These are phyloP conservation scores for Diaporthe ilicicola DNA, from an alignment of 2,329 filamentous ascomycete species.

Conservation along the genomic window DNA sequence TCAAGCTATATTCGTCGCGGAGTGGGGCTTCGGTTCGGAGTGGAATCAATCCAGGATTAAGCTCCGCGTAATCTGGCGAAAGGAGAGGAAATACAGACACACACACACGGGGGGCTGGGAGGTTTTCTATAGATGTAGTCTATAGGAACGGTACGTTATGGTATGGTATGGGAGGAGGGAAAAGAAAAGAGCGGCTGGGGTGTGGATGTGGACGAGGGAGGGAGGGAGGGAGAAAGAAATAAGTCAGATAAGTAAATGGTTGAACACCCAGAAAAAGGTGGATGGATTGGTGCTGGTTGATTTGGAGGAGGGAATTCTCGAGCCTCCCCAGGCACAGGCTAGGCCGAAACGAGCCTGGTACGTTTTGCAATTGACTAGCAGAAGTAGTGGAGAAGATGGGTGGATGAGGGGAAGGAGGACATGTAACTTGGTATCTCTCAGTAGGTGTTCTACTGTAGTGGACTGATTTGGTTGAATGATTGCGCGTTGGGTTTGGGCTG, in stretches of 20 bases:
- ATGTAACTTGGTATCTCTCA: background rate
- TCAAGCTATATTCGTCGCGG: background rate
- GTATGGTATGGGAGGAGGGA: background rate
- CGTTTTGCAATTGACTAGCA: slow-evolving; percentile 14
- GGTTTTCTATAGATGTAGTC: background rate
- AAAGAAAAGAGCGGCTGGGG: background rate
- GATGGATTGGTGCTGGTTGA: background rate
- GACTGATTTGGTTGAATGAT: background rate
- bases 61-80: slow-evolving; percentile 18
- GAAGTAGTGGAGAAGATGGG: background rate
- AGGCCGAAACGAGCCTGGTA: slow-evolving; percentile 3
- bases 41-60: slow-evolving; percentile 28
- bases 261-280: background rate
- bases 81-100: background rate
- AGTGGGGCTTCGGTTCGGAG: slow-evolving; percentile 15
- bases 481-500: no score
- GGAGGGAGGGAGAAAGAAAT: background rate
- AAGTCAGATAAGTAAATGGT: background rate
- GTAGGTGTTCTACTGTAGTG: no score
- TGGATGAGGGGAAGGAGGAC: no score
- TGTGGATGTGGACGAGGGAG: background rate
- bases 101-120: background rate
- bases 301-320: slow-evolving; percentile 10
- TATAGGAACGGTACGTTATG: background rate
- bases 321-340: slow-evolving; percentile 1